Evolutionary conservation across 371 early-diverging fungal species (phyloP).

Genomic region (Actinomortierella ambigua): DNA sequence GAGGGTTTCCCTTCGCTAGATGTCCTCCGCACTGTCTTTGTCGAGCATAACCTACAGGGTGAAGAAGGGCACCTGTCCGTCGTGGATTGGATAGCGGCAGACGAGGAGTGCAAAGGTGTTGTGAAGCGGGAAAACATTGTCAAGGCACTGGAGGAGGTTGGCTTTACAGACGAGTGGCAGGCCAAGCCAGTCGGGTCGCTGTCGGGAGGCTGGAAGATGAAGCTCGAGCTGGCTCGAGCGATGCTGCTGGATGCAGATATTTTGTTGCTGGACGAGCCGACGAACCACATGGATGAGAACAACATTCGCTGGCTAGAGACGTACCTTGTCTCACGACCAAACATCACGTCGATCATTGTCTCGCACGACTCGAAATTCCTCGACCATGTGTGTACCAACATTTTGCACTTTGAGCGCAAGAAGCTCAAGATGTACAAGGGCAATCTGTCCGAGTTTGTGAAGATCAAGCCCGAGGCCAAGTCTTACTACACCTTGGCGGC

Average conservation of each 20-base stretch:
- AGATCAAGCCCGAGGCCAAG: conserved; percentile 75
- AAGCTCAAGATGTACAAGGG: conserved; percentile 83
- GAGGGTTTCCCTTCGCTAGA: conserved; percentile 81
- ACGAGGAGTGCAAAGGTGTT: conserved; percentile 49
- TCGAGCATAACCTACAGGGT: conserved; percentile 81
- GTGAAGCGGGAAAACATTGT: conserved; percentile 57
- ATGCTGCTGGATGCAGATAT: conserved; percentile 87
- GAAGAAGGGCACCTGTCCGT: conserved; percentile 70
- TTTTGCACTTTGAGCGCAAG: conserved; percentile 78
- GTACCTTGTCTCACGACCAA: conserved; percentile 70
- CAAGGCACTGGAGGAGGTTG: conserved; percentile 63
- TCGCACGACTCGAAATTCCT: conserved; percentile 92
- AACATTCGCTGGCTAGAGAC: conserved; percentile 87
- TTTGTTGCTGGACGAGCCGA: conserved; percentile 90
- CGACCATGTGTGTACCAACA: conserved; percentile 84
- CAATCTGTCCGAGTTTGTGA: conserved; percentile 85
- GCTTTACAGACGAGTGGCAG: conserved; percentile 70
- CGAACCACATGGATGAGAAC: conserved; percentile 87
- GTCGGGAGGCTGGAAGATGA: conserved; percentile 92
- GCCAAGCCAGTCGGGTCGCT: conserved; percentile 70
- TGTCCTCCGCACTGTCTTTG: conserved; percentile 72
- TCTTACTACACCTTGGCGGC: conserved; percentile 72
- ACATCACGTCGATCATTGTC: conserved; percentile 83
- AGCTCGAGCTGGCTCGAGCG: conserved; percentile 85
- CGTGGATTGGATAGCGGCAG: conserved; percentile 67